Percentiles rank a stretch among this genome's conserved stretches.
Conservation (phyloP, 139 green algal species). For the Tetratostichococcus sp. region DNA sequence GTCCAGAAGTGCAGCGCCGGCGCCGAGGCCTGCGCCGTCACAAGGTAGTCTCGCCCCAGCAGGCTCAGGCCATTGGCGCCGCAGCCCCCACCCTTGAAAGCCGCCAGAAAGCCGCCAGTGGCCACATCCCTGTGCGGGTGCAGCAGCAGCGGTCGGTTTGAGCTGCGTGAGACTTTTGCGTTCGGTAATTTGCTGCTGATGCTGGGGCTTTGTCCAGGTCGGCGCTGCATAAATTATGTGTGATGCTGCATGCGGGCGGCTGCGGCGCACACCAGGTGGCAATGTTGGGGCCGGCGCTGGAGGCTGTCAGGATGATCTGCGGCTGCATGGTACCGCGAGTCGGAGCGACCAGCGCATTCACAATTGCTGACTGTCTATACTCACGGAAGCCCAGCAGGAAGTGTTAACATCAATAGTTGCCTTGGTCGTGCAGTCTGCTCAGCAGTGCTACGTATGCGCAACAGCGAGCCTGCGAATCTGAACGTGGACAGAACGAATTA, state of each 20-base stretch:
- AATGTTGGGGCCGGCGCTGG: conserved; percentile 37
- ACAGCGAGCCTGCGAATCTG: too few relatives aligned
- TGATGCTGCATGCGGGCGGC: neutral
- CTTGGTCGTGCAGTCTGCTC: too few relatives aligned
- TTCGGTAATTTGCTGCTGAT: too few relatives aligned
- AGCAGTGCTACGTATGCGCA: too few relatives aligned
- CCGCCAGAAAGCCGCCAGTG: conserved; percentile 52
- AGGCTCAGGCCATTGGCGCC: conserved; percentile 38
- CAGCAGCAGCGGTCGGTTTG: neutral
- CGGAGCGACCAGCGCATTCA: too few relatives aligned
- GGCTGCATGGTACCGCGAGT: too few relatives aligned
- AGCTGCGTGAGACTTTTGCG: too few relatives aligned
- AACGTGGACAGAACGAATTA: too few relatives aligned
- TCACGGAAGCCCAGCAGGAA: too few relatives aligned
- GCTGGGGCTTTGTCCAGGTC: too few relatives aligned
- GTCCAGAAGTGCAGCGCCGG: conserved; percentile 69
- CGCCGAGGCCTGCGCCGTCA: conserved; percentile 54
- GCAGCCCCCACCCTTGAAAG: conserved; percentile 58
- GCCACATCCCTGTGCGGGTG: conserved; percentile 56
- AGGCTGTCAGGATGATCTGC: conserved; percentile 45
- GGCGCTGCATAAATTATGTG: neutral
- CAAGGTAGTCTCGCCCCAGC: conserved; percentile 67
- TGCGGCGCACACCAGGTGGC: conserved; percentile 38
- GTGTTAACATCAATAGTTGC: too few relatives aligned
- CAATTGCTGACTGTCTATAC: too few relatives aligned